phyloP scores from a whole-genome alignment of 441 rosid genomes.

The Erodium texanum region DNA sequence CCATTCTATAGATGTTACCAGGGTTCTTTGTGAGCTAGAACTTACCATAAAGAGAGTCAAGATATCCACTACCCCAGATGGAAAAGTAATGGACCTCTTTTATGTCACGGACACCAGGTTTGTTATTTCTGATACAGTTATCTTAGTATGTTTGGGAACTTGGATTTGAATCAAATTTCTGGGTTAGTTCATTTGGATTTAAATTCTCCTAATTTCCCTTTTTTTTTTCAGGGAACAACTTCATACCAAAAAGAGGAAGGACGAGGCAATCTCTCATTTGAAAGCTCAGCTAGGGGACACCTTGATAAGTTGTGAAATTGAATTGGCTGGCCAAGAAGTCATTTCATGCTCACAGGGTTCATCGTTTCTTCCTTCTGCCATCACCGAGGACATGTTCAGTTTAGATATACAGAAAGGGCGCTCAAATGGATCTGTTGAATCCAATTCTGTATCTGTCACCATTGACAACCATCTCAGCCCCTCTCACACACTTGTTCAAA shows the following conservation, averaged over 20 bases:
- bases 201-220: too few species aligned
- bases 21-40: constrained; percentile 51
- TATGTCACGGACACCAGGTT: constrained; percentile 45
- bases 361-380: constrained; percentile 45
- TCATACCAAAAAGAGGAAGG: constrained; percentile 37
- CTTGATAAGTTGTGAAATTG: constrained; percentile 53
- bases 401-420: constrained; percentile 30
- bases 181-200: neutral
- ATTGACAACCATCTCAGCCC: constrained; percentile 53
- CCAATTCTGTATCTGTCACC: constrained; percentile 27
- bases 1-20: constrained; percentile 40
- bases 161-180: neutral
- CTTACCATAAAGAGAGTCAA: constrained; percentile 52
- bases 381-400: constrained; percentile 42
- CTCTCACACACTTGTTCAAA: constrained; percentile 46
- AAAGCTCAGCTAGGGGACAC: constrained; percentile 36
- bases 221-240: constrained; percentile 38
- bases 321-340: constrained; percentile 38
- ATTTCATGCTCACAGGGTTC: constrained; percentile 49
- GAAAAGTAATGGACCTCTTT: constrained; percentile 59
- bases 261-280: constrained; percentile 32
- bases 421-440: constrained; percentile 28
- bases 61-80: constrained; percentile 61
- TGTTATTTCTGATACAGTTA: neutral
- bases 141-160: neutral